These are phyloP conservation scores for Corymbia maculata DNA, from an alignment of 345 rosid species.

Conservation along the genomic window DNA sequence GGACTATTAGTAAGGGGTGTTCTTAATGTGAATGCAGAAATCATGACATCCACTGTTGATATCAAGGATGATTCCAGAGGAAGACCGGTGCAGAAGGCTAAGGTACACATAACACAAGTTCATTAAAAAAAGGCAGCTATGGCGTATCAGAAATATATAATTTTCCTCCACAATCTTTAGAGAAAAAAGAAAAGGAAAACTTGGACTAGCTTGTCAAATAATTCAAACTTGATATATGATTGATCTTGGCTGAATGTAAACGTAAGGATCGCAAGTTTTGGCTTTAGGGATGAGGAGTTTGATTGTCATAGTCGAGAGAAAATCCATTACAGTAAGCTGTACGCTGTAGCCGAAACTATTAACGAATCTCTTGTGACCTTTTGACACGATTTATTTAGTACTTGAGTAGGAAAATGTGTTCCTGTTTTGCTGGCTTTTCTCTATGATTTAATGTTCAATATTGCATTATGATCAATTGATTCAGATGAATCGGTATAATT, in stretches of 20 bases:
- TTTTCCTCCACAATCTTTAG: background rate
- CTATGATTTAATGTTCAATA: background rate
- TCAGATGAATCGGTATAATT: background rate
- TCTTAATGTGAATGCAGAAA: slow-evolving; percentile 12
- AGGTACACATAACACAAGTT: slow-evolving; percentile 19
- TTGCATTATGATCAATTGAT: background rate
- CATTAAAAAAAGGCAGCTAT: background rate
- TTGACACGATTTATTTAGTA: background rate
- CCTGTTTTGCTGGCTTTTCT: background rate
- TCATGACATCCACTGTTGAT: slow-evolving; percentile 35
- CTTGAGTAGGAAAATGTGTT: background rate
- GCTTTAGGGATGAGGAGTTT: background rate
- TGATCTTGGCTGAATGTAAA: background rate
- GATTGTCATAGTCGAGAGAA: background rate
- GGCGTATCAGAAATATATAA: background rate
- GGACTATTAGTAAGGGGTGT: background rate
- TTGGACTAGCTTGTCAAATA: background rate
- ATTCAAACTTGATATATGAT: background rate
- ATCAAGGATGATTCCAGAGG: slow-evolving; percentile 39
- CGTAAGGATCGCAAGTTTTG: background rate
- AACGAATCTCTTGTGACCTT: background rate
- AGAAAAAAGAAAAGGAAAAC: background rate
- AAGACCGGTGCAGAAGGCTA: slow-evolving; percentile 51
- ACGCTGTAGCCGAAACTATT: background rate
- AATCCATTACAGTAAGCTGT: background rate